phyloP scores from a whole-genome alignment of 2,329 filamentous ascomycete species.

The Chlorencoelia australis region DNA sequence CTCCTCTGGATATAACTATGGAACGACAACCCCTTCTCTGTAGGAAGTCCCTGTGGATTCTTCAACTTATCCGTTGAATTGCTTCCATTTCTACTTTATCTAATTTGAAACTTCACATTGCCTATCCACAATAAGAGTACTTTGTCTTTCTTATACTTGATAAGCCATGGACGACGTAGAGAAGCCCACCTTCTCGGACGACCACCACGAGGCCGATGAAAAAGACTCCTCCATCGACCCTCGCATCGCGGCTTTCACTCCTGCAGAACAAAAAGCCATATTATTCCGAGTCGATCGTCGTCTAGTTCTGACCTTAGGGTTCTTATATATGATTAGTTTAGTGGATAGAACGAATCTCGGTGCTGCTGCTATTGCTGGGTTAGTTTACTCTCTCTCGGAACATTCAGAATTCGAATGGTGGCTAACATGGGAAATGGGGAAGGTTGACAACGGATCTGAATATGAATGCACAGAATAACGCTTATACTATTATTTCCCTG shows the following conservation, averaged over 20 bases:
- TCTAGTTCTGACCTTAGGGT: slow-evolving; percentile 49
- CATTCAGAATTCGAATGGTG: too few relatives aligned
- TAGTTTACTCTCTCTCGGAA: slow-evolving; percentile 11
- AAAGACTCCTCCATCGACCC: slow-evolving; percentile 10
- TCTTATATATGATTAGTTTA: slow-evolving; percentile 64
- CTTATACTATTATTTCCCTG: slow-evolving; percentile 51
- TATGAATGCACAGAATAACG: slow-evolving; percentile 7
- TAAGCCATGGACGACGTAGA: too few relatives aligned
- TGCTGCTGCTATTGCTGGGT: slow-evolving; percentile 62
- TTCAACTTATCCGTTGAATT: too few relatives aligned
- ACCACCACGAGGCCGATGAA: slow-evolving; percentile 14
- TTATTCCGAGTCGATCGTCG: slow-evolving; percentile 59
- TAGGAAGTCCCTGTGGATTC: too few relatives aligned
- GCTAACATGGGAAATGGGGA: background rate
- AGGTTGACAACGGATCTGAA: slow-evolving; percentile 24
- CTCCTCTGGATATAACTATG: too few relatives aligned
- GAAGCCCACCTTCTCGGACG: slow-evolving; percentile 6
- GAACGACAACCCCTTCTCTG: too few relatives aligned
- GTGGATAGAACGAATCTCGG: slow-evolving; percentile 74
- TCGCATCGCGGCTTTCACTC: slow-evolving; percentile 35
- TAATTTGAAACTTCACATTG: too few relatives aligned
- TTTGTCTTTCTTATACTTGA: too few relatives aligned
- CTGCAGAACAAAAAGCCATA: slow-evolving; percentile 55
- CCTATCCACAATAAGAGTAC: too few relatives aligned
- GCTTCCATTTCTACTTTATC: too few relatives aligned